Evolutionary conservation across 768 basidiomycete species (phyloP).

Genomic region (Termitomyces sp.): DNA sequence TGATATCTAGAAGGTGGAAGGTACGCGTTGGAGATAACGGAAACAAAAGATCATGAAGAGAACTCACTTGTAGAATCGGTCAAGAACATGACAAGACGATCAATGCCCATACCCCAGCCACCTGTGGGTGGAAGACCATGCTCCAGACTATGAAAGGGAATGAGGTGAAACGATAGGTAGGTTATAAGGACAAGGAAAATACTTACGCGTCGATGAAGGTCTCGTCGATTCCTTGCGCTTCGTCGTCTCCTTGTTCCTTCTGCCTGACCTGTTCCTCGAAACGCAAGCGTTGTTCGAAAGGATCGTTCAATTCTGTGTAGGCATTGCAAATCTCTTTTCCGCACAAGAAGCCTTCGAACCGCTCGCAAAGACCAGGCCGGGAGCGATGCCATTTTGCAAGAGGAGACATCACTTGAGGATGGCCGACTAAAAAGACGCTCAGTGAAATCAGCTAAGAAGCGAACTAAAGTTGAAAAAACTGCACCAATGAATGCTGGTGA

Average conservation of each 20-base stretch:
- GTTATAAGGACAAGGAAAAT: background rate
- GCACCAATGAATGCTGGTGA: conserved; percentile 93
- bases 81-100: conserved; percentile 97
- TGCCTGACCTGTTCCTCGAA: conserved; percentile 95
- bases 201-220: conserved; percentile 92
- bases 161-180: conserved; percentile 4
- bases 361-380: conserved; percentile 95
- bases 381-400: conserved; percentile 98
- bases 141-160: conserved; percentile 61
- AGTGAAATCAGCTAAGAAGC: conserved; percentile 2
- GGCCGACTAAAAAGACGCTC: conserved; percentile 60
- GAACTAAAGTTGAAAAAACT: conserved; percentile 14
- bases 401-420: conserved; percentile 99
- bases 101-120: conserved; percentile 96
- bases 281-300: conserved; percentile 90
- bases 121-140: conserved; percentile 97
- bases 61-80: conserved; percentile 88
- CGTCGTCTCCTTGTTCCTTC: conserved; percentile 97
- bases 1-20: conserved; percentile 63
- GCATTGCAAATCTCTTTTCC: conserved; percentile 99
- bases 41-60: background rate
- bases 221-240: conserved; percentile 97
- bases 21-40: background rate
- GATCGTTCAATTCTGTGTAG: conserved; percentile 99
- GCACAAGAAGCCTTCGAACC: conserved; percentile 98